Evolutionary conservation across 2,329 filamentous ascomycete genomes (phyloP), one percentile per base, ranked within the genome.

Genomic region (Lasiodiplodia sp.): DNA sequence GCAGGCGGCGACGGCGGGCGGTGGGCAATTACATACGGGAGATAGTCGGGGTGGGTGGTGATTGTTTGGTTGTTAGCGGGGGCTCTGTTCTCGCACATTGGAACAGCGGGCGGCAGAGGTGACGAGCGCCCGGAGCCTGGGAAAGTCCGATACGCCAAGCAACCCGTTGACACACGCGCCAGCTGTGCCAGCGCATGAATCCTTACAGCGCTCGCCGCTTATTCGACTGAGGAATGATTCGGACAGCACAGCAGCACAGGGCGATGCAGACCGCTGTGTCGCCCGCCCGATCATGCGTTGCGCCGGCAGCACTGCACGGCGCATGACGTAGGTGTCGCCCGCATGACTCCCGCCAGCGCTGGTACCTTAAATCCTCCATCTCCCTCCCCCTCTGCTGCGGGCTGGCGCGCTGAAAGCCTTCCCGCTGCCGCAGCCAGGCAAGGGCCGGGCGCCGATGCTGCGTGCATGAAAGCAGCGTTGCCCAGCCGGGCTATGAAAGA

Each of bases 61-160:
- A 60, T 60, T 67, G 65, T 67, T 67, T 67, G 65, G 64, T 56
- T 66, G 64, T 66, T 58, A 67, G 65, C 65, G 65, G 65, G 65
- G 65, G 53, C 53, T 67, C 53, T 57, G 44, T 52, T 64, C 60
- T 64, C 31, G 16, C 55, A 44, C 65, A 60, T 67, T 60, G 64
- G 64, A 34, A 52, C 28, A 47, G 65, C 64, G 64, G 63, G 65
- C 44, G 44, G 44, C 65, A 67, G 53, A 67, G 53, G 52, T 66
- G 64, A 57, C 64, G 63, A 66, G 51, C 63, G 60, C 38, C 49
- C 53, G 64, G 64, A 66, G 64, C 52, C 52, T 66, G 52, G 64
- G 65, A 67, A 67, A 67, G 65, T 67, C 65, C 65, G 65, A 58
- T 34, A 44, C 53, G 65, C 65, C 65, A 67, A 67, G 65, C 58